phyloP scores from a whole-genome alignment of 129 eudicot species.

The Lonicera japonica region DNA sequence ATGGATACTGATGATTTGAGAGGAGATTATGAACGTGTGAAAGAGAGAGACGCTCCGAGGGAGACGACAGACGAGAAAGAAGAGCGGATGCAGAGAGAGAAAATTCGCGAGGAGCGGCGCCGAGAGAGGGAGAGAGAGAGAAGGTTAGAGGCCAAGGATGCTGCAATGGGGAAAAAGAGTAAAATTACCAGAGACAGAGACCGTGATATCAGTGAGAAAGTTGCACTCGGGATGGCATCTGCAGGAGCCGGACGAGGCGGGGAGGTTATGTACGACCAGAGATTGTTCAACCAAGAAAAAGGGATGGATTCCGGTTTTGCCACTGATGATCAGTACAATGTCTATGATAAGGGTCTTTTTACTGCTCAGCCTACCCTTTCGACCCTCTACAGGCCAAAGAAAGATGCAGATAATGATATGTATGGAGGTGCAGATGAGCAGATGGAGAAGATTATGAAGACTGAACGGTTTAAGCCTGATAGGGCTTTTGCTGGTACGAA shows the following conservation, averaged over 20 bases:
- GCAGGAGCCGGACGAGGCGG: constrained; percentile 60
- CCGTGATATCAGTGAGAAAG: constrained; percentile 92
- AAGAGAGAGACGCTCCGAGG: constrained; percentile 38
- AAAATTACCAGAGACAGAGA: constrained; percentile 81
- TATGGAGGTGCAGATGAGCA: constrained; percentile 87
- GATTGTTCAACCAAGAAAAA: constrained; percentile 85
- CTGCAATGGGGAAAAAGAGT: constrained; percentile 90
- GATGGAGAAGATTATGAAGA: constrained; percentile 69
- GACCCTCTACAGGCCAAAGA: constrained; percentile 78
- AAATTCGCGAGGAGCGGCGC: constrained; percentile 78
- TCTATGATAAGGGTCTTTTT: constrained; percentile 70
- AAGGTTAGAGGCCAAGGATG: constrained; percentile 83
- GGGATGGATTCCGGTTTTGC: constrained; percentile 93
- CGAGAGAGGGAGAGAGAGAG: constrained; percentile 86
- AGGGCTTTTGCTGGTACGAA: constrained; percentile 65
- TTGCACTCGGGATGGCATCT: constrained; percentile 87
- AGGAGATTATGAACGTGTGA: constrained; percentile 43
- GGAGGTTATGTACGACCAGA: constrained; percentile 80
- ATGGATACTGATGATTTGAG: constrained; percentile 38
- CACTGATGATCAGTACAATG: constrained; percentile 69
- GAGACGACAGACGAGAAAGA: constrained; percentile 73
- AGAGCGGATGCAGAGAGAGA: constrained; percentile 59
- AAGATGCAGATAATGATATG: constrained; percentile 65
- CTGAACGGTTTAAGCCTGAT: constrained; percentile 77
- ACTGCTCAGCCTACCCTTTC: constrained; percentile 73